Conservation (phyloP, 495 filamentous ascomycete genomes). For the Penicillium parvum region DNA sequence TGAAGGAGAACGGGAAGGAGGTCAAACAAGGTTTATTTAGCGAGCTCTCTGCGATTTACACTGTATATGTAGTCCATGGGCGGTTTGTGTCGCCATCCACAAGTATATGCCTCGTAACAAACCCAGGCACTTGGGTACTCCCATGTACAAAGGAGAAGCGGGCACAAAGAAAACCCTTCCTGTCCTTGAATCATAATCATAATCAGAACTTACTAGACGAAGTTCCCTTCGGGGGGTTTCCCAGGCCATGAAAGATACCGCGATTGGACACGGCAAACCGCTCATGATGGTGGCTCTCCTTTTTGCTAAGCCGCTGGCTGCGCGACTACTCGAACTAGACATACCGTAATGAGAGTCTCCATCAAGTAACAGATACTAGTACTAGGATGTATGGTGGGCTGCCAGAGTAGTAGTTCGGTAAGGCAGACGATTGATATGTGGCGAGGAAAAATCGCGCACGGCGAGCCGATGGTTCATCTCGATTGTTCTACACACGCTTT, state of each 20-base stretch:
- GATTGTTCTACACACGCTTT: not conserved
- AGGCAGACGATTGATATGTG: constrained; percentile 8
- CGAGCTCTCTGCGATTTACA: too few relatives aligned
- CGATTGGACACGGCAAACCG: constrained; percentile 24
- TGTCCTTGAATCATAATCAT: too few relatives aligned
- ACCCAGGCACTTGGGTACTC: not conserved
- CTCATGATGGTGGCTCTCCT: constrained; percentile 14
- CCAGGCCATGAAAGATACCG: not conserved
- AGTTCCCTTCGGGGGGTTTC: not conserved
- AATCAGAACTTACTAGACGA: too few relatives aligned
- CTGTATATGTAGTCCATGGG: too few relatives aligned
- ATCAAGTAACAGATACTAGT: too few relatives aligned
- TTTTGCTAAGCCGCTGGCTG: constrained; percentile 5
- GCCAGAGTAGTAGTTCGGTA: constrained; percentile 5
- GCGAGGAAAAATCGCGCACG: constrained; percentile 26
- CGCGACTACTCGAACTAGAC: constrained; percentile 22
- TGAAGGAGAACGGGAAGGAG: constrained; percentile 1
- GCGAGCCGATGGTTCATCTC: constrained; percentile 2
- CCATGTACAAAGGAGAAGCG: not conserved
- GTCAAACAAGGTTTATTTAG: not conserved
- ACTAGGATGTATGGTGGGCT: not conserved
- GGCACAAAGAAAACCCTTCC: not conserved
- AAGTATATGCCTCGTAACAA: not conserved
- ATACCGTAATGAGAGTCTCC: too few relatives aligned
- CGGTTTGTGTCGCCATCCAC: not conserved